Conservation (phyloP, 2,329 filamentous ascomycete species). For the Zymoseptoria ardabiliae region DNA sequence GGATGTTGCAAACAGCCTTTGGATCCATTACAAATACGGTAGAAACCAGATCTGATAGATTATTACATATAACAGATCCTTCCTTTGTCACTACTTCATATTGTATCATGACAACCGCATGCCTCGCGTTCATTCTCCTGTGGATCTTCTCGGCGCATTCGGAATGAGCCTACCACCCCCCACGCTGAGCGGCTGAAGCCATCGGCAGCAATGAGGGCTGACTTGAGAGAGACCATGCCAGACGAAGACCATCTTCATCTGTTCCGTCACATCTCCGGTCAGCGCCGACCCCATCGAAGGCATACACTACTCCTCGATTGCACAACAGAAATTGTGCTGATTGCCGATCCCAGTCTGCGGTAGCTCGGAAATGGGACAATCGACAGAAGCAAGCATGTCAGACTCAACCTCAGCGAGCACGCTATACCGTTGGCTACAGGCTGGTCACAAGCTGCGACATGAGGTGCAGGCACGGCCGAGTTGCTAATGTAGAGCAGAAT, state of each 20-base stretch:
- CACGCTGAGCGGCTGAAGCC: no score
- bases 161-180: no score
- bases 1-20: not conserved
- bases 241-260: no score
- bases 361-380: not conserved
- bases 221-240: no score
- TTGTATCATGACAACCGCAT: no score
- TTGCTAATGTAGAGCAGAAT: not conserved
- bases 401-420: not conserved
- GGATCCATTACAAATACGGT: not conserved
- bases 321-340: not conserved
- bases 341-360: not conserved
- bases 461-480: not conserved
- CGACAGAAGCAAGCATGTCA: not conserved
- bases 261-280: no score
- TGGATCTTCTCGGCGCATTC: no score
- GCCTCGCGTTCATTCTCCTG: no score
- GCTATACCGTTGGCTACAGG: not conserved
- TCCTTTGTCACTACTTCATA: no score
- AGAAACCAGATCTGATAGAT: not conserved
- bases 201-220: no score
- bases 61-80: no score
- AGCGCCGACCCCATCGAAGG: not conserved
- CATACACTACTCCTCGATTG: not conserved
- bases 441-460: not conserved